phyloP scores from a whole-genome alignment of 805 yeast species.

The Nakazawaea ambrosiae region DNA sequence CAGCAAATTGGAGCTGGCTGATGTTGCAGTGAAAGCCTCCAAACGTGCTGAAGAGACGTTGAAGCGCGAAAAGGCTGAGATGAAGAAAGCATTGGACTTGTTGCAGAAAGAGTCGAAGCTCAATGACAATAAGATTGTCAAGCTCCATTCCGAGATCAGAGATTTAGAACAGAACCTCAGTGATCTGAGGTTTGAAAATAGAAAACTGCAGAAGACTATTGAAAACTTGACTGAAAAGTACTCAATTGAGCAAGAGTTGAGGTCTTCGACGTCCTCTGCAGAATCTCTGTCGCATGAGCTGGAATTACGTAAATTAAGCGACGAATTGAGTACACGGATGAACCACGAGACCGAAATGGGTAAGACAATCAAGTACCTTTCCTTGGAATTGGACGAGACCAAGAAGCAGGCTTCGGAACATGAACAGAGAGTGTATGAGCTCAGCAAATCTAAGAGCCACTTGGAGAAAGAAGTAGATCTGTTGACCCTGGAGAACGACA shows the following conservation, averaged over 20 bases:
- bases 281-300: conserved; percentile 27
- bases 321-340: conserved; percentile 45
- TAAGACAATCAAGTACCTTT: conserved; percentile 55
- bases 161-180: conserved; percentile 49
- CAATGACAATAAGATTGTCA: conserved; percentile 46
- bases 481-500: conserved; percentile 36
- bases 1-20: conserved; percentile 70
- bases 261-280: conserved; percentile 24
- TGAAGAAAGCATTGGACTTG: conserved; percentile 36
- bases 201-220: conserved; percentile 40
- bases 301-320: conserved; percentile 48
- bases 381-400: conserved; percentile 52
- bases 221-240: conserved; percentile 44
- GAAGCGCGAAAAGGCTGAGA: conserved; percentile 45
- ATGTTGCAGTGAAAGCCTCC: conserved; percentile 59
- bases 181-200: conserved; percentile 48
- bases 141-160: conserved; percentile 41
- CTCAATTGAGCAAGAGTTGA: conserved; percentile 34
- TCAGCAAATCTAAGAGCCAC: conserved; percentile 35
- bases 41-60: conserved; percentile 53
- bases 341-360: conserved; percentile 61
- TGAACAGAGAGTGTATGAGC: conserved; percentile 29
- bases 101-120: conserved; percentile 47
- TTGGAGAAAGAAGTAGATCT: conserved; percentile 28
- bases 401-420: conserved; percentile 34